Evolutionary conservation across 2,329 filamentous ascomycete species (phyloP).

Genomic region (Zymoseptoria passerinii): DNA sequence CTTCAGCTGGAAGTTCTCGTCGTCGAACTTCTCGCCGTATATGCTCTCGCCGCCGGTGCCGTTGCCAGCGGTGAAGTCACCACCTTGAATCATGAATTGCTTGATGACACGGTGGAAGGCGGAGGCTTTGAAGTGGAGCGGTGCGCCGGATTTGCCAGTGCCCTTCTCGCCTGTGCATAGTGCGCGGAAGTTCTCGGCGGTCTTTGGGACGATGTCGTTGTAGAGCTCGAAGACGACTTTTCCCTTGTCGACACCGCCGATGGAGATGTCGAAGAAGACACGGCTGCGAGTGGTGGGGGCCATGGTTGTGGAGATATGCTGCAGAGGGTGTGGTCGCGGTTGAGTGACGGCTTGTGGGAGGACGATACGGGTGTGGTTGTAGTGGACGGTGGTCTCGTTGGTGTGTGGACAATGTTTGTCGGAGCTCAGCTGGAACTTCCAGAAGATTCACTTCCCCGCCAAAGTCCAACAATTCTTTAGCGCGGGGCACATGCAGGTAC

Average conservation of each 20-base stretch:
- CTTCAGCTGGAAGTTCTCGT: slow-evolving; percentile 89
- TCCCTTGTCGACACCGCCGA: slow-evolving; percentile 65
- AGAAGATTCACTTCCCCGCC: background rate
- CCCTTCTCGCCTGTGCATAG: slow-evolving; percentile 96
- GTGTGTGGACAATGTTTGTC: background rate
- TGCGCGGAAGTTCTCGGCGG: slow-evolving; percentile 89
- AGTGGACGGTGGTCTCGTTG: background rate
- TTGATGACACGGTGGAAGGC: slow-evolving; percentile 96
- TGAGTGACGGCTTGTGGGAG: background rate
- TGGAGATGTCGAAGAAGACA: slow-evolving; percentile 88
- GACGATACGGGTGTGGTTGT: background rate
- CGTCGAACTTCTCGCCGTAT: slow-evolving; percentile 93
- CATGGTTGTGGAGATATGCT: slow-evolving; percentile 2
- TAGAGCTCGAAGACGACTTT: slow-evolving; percentile 79
- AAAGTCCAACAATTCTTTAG: background rate
- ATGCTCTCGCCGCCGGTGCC: slow-evolving; percentile 95
- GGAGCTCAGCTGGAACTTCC: background rate
- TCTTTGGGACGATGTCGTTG: slow-evolving; percentile 72
- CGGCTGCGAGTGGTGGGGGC: slow-evolving; percentile 50
- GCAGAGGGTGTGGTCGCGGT: background rate
- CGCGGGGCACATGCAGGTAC: background rate
- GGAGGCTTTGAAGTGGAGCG: slow-evolving; percentile 85
- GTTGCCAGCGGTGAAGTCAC: slow-evolving; percentile 91
- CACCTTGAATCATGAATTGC: slow-evolving; percentile 97
- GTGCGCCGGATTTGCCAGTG: slow-evolving; percentile 68